Percentiles rank a stretch among this genome's conserved stretches.
Conservation (phyloP, 73 alveolate genomes). For the Paramecium caudatum region DNA sequence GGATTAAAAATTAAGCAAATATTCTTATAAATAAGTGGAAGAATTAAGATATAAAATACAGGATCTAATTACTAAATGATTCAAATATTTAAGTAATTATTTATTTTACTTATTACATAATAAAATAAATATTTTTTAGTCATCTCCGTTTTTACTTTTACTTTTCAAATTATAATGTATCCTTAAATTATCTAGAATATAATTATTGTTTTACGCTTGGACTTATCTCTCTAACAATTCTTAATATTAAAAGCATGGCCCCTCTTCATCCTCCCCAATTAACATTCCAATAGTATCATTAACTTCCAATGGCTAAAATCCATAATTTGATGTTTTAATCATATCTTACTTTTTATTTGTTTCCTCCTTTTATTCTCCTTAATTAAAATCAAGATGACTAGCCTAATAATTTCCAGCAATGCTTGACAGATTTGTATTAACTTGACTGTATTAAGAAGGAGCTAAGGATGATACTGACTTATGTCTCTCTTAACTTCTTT, state of each 20-base stretch:
- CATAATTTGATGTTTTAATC: conserved; percentile 26
- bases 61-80: conserved; percentile 58
- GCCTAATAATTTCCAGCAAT: conserved; percentile 41
- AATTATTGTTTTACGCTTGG: background rate
- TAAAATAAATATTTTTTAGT: conserved; percentile 12
- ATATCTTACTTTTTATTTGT: background rate
- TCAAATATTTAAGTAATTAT: background rate
- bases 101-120: background rate
- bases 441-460: conserved; percentile 56
- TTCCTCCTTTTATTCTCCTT: background rate
- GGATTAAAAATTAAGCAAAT: conserved; percentile 9
- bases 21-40: background rate
- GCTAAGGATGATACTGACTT: conserved; percentile 66
- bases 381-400: background rate
- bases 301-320: conserved; percentile 3
- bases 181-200: conserved; percentile 17
- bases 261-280: conserved; percentile 56
- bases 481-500: conserved; percentile 64
- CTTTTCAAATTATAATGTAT: background rate
- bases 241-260: background rate
- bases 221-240: background rate
- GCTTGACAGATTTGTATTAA: conserved; percentile 57
- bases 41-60: conserved; percentile 23
- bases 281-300: conserved; percentile 28
- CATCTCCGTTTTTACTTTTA: background rate